Percentiles rank a stretch among this genome's conserved stretches.
Evolutionary conservation across 306 rosid genomes (phyloP).

Genomic region (Trifolium repens): DNA sequence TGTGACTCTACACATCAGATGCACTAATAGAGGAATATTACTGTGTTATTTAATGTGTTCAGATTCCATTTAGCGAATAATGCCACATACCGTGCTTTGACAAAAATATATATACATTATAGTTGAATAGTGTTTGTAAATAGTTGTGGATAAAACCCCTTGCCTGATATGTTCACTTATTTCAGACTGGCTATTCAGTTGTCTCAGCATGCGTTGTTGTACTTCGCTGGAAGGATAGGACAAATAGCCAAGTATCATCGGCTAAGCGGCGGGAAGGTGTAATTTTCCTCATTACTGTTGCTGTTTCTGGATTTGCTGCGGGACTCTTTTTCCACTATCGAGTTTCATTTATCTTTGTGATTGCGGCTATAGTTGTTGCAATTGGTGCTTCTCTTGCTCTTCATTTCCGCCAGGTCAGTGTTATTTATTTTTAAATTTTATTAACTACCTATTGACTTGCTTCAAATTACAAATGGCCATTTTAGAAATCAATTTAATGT

Average conservation of each 20-base stretch:
- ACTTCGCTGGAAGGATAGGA: slow-evolving; percentile 86
- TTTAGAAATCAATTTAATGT: background rate
- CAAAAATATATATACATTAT: slow-evolving; percentile 6
- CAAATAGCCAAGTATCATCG: slow-evolving; percentile 56
- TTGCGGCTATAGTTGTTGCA: slow-evolving; percentile 58
- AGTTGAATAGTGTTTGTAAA: slow-evolving; percentile 26
- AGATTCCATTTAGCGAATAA: slow-evolving; percentile 9
- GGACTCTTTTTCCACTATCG: slow-evolving; percentile 68
- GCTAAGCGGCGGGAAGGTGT: slow-evolving; percentile 76
- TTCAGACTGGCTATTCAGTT: slow-evolving; percentile 98
- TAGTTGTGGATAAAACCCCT: slow-evolving; percentile 24
- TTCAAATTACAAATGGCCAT: background rate
- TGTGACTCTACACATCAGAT: no score
- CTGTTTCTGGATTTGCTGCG: slow-evolving; percentile 74
- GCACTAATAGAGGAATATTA: no score
- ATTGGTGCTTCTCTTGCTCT: slow-evolving; percentile 65
- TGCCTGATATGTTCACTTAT: slow-evolving; percentile 40
- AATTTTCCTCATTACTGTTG: slow-evolving; percentile 68
- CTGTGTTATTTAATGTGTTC: no score
- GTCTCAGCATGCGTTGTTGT: slow-evolving; percentile 89
- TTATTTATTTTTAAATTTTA: slow-evolving; percentile 8
- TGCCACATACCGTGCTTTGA: background rate
- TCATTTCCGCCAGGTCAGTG: slow-evolving; percentile 72
- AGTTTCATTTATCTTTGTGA: slow-evolving; percentile 53
- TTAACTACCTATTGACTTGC: slow-evolving; percentile 26